phyloP scores from a whole-genome alignment of 805 yeast species.

The Blastobotrys chiropterorum region DNA sequence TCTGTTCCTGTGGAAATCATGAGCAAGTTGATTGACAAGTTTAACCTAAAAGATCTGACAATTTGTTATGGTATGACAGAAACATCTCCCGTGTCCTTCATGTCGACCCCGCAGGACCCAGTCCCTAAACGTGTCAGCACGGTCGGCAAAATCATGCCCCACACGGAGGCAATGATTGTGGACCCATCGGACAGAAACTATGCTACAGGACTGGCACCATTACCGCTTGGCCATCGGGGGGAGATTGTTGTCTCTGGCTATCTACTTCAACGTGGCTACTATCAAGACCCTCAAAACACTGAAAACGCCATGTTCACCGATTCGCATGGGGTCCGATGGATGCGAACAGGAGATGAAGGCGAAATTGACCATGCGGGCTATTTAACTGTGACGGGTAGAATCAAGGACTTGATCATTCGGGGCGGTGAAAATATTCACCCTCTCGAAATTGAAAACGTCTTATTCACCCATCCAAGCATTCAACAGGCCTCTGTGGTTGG shows the following conservation, averaged over 20 bases:
- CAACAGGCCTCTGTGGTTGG: slow-evolving; percentile 28
- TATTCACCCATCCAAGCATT: slow-evolving; percentile 23
- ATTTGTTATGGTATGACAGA: slow-evolving; percentile 32
- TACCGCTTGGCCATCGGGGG: slow-evolving; percentile 23
- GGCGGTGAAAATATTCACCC: slow-evolving; percentile 31
- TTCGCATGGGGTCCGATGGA: slow-evolving; percentile 24
- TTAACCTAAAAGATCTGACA: slow-evolving; percentile 23
- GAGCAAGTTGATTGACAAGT: slow-evolving; percentile 16
- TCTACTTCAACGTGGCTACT: slow-evolving; percentile 23
- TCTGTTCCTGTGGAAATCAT: slow-evolving; percentile 29
- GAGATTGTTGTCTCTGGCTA: slow-evolving; percentile 29
- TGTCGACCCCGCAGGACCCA: slow-evolving; percentile 25
- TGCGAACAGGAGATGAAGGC: slow-evolving; percentile 30
- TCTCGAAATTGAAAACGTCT: slow-evolving; percentile 26
- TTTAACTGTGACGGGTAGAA: slow-evolving; percentile 27
- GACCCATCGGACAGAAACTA: slow-evolving; percentile 6
- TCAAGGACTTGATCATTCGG: slow-evolving; percentile 29
- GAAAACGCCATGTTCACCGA: slow-evolving; percentile 23
- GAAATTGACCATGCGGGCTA: slow-evolving; percentile 25
- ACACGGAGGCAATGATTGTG: slow-evolving; percentile 26
- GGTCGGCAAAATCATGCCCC: slow-evolving; percentile 27
- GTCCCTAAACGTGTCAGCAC: slow-evolving; percentile 23
- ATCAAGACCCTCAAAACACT: slow-evolving; percentile 23
- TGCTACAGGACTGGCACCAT: slow-evolving; percentile 15
- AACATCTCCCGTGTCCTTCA: slow-evolving; percentile 28